Conservation (phyloP, 23 red algal species). For the Gracilariopsis chorda region DNA sequence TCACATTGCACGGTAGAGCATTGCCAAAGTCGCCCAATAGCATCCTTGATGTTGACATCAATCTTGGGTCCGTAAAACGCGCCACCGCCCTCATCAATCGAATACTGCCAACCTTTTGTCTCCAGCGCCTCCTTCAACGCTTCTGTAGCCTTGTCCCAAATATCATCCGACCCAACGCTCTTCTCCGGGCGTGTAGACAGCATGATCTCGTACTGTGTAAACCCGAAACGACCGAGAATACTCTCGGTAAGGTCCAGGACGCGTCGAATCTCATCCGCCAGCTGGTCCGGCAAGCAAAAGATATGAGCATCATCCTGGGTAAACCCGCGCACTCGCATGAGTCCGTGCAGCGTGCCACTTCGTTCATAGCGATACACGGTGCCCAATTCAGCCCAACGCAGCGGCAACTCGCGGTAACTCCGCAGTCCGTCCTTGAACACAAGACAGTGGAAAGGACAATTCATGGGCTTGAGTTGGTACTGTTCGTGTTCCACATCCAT, state of each 20-base stretch:
- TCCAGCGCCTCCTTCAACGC: conserved; percentile 80
- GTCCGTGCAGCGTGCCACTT: conserved; percentile 96
- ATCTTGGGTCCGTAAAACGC: conserved; percentile 99
- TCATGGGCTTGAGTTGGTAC: conserved; percentile 98
- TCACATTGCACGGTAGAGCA: conserved; percentile 99
- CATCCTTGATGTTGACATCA: conserved; percentile 98
- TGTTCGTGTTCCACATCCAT: conserved; percentile 87
- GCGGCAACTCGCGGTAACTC: conserved; percentile 94
- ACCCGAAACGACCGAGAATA: conserved; percentile 94
- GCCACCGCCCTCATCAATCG: conserved; percentile 93
- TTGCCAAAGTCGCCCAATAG: conserved; percentile 97
- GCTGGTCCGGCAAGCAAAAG: conserved; percentile 92
- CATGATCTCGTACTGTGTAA: conserved; percentile 93
- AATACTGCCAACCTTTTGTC: conserved; percentile 86
- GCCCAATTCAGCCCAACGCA: conserved; percentile 97
- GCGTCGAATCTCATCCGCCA: conserved; percentile 75
- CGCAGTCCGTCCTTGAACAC: conserved; percentile 90
- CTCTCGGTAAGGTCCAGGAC: conserved; percentile 92
- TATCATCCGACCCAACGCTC: conserved; percentile 92
- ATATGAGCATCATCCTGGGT: conserved; percentile 99
- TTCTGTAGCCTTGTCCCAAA: conserved; percentile 81
- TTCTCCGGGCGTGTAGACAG: conserved; percentile 94
- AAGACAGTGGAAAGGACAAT: conserved; percentile 96
- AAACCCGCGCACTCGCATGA: conserved; percentile 98
- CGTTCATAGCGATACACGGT: conserved; percentile 99